Conservation (phyloP, 176 grass and related monocot genomes). For the Hordeum marinum region DNA sequence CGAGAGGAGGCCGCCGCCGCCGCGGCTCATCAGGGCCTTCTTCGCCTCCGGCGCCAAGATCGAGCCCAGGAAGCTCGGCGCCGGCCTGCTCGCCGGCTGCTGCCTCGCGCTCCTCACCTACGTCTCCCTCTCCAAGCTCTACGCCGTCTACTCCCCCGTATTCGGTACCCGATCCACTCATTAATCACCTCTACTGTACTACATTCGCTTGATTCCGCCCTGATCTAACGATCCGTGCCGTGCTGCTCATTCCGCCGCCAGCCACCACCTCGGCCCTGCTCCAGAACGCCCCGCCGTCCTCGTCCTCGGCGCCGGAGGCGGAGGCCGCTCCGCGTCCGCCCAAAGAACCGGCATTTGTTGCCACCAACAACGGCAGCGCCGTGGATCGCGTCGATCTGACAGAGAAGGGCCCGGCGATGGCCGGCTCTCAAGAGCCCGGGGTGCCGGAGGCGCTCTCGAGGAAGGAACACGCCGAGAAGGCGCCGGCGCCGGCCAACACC, state of each 20-base stretch:
- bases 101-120: constrained; percentile 70
- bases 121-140: constrained; percentile 61
- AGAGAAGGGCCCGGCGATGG: neutral
- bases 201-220: neutral
- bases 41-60: constrained; percentile 35
- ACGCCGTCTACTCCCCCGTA: constrained; percentile 68
- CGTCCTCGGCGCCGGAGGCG: constrained; percentile 19
- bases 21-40: constrained; percentile 21
- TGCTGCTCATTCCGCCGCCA: neutral
- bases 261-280: constrained; percentile 41
- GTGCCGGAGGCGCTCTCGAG: constrained; percentile 13
- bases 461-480: neutral
- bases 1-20: constrained; percentile 18
- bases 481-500: neutral
- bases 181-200: neutral
- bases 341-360: neutral
- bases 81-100: constrained; percentile 52
- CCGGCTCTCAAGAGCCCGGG: constrained; percentile 12
- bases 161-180: constrained; percentile 27
- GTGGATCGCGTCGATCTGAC: constrained; percentile 15
- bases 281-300: constrained; percentile 20
- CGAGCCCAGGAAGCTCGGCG: constrained; percentile 62
- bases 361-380: neutral
- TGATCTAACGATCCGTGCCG: neutral
- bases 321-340: neutral